These are phyloP conservation scores for Hordeum vulgare DNA, from an alignment of 176 grass and related monocot species.

Conservation along the genomic window MorexV3_pseudomolecules_assembly NC_058522.1:391164541-391165040, in stretches of 20 bases:
- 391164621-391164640: slow-evolving; percentile 72
- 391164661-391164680: slow-evolving; percentile 54
- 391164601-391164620: slow-evolving; percentile 82
- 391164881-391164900: slow-evolving; percentile 55
- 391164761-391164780: slow-evolving; percentile 58
- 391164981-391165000: slow-evolving; percentile 46
- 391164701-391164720: slow-evolving; percentile 82
- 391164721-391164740: slow-evolving; percentile 96
- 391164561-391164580: slow-evolving; percentile 92
- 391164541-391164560: slow-evolving; percentile 55
- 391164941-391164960: slow-evolving; percentile 52
- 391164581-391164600: slow-evolving; percentile 77
- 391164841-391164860: not conserved
- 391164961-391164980: slow-evolving; percentile 46
- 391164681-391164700: slow-evolving; percentile 36
- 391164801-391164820: slow-evolving; percentile 47
- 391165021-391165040: slow-evolving; percentile 34
- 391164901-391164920: slow-evolving; percentile 22
- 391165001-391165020: slow-evolving; percentile 64
- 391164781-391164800: slow-evolving; percentile 92
- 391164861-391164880: slow-evolving; percentile 31
- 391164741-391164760: slow-evolving; percentile 36
- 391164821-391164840: slow-evolving; percentile 56
- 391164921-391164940: slow-evolving; percentile 59
- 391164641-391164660: slow-evolving; percentile 60